Evolutionary conservation across 176 grass and related monocot species (phyloP).

Genomic region (Ensete glaucum): DNA sequence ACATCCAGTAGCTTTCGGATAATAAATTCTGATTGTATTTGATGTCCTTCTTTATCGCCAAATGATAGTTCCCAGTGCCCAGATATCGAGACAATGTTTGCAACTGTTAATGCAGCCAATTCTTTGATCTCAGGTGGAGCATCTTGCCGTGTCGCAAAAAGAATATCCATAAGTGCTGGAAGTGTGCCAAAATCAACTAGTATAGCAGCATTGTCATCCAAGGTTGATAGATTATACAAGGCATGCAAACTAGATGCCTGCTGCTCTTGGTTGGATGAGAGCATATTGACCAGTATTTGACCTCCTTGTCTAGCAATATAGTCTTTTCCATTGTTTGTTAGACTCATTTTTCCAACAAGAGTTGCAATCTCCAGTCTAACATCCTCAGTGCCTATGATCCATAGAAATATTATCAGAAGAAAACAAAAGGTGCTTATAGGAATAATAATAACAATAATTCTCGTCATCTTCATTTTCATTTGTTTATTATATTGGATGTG

Average conservation of each 20-base stretch:
- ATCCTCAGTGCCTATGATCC: constrained; percentile 2
- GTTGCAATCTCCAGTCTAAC: constrained; percentile 4
- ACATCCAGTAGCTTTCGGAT: constrained; percentile 5
- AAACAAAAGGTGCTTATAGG: neutral
- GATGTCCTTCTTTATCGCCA: constrained; percentile 16
- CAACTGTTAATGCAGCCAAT: constrained; percentile 8
- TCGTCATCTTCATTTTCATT: no score
- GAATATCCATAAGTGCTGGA: constrained; percentile 12
- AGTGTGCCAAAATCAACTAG: constrained; percentile 4
- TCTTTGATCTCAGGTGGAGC: constrained; percentile 1
- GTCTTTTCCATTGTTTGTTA: constrained; percentile 9
- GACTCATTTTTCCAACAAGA: constrained; percentile 5
- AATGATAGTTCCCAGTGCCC: constrained; percentile 15
- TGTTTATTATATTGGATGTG: no score
- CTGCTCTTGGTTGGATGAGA: constrained; percentile 6
- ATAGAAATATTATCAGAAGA: neutral
- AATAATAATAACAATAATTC: no score
- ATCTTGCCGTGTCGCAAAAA: constrained; percentile 3
- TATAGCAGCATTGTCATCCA: constrained; percentile 16
- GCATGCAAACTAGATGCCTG: constrained; percentile 4
- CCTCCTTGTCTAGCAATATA: constrained; percentile 13
- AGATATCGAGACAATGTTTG: constrained; percentile 8
- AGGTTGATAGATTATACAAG: constrained; percentile 12
- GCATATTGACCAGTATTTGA: constrained; percentile 4
- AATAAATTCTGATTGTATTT: constrained; percentile 12